Percentiles rank a stretch among this genome's conserved stretches.
Conservation (phyloP, 2,329 filamentous ascomycete genomes). For the Gyromitra esculenta region DNA sequence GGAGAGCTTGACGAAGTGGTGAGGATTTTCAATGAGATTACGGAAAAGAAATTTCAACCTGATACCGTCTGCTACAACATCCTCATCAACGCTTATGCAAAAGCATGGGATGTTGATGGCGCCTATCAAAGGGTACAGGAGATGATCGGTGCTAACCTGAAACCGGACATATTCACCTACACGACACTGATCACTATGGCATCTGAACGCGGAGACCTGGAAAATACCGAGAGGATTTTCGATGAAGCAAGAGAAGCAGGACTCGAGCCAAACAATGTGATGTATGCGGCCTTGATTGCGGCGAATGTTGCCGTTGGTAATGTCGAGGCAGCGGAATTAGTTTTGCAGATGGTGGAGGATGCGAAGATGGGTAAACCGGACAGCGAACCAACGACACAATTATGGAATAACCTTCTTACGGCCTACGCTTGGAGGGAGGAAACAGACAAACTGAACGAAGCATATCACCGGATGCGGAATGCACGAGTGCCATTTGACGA, state of each 20-base stretch:
- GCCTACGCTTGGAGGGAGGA: conserved; percentile 59
- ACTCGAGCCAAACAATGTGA: conserved; percentile 67
- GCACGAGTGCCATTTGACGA: conserved; percentile 55
- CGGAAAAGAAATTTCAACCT: conserved; percentile 66
- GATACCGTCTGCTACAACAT: conserved; percentile 77
- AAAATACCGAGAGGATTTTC: conserved; percentile 67
- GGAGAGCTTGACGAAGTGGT: conserved; percentile 71
- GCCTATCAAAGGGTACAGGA: conserved; percentile 72
- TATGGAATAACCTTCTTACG: conserved; percentile 54
- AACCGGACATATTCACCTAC: conserved; percentile 62
- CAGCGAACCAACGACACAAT: conserved; percentile 24
- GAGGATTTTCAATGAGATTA: conserved; percentile 71
- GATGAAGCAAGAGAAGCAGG: conserved; percentile 66
- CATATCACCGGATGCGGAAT: conserved; percentile 60
- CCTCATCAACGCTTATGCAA: conserved; percentile 75
- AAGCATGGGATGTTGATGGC: conserved; percentile 72
- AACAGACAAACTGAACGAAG: conserved; percentile 66
- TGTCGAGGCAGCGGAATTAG: conserved; percentile 63
- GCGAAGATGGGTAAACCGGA: conserved; percentile 14
- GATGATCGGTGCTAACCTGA: conserved; percentile 65
- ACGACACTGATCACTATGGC: conserved; percentile 53
- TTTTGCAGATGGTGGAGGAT: conserved; percentile 33
- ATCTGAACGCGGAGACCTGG: conserved; percentile 66
- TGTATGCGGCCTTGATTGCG: conserved; percentile 71
- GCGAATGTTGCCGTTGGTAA: conserved; percentile 63